Conservation (phyloP, 2,329 filamentous ascomycete species). For the Colletotrichum falcatum region DNA sequence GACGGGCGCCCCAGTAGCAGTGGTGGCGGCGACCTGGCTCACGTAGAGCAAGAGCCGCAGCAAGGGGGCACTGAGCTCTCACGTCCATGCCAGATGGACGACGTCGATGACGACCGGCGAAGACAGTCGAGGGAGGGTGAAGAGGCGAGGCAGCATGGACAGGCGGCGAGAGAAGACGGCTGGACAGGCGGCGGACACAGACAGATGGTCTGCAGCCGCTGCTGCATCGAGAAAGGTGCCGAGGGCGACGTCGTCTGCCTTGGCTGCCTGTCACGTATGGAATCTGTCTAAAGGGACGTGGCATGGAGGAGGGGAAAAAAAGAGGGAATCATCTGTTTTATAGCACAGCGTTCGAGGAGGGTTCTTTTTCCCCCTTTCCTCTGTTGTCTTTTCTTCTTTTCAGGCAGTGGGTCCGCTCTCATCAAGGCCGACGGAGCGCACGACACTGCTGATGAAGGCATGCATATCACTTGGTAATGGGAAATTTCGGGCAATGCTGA, state of each 20-base stretch:
- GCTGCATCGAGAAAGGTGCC: slow-evolving; percentile 73
- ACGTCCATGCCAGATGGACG: slow-evolving; percentile 63
- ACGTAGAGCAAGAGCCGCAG: slow-evolving; percentile 24
- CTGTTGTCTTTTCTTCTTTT: slow-evolving; percentile 5
- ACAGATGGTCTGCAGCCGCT: slow-evolving; percentile 72
- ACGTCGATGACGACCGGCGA: slow-evolving; percentile 54
- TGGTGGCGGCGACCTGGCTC: slow-evolving; percentile 14
- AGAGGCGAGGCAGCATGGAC: slow-evolving; percentile 5
- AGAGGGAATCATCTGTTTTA: background rate
- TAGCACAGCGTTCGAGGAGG: slow-evolving; percentile 17
- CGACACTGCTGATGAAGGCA: slow-evolving; percentile 38
- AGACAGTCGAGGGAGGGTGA: slow-evolving; percentile 30
- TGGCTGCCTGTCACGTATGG: slow-evolving; percentile 66
- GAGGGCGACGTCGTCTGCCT: slow-evolving; percentile 76
- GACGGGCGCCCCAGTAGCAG: slow-evolving; percentile 42
- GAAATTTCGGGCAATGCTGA: slow-evolving; percentile 19
- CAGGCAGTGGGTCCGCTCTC: background rate
- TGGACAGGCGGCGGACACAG: slow-evolving; percentile 60
- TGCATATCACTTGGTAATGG: slow-evolving; percentile 22
- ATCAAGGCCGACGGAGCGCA: slow-evolving; percentile 1
- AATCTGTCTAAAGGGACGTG: slow-evolving; percentile 49
- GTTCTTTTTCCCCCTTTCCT: background rate
- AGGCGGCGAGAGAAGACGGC: slow-evolving; percentile 42
- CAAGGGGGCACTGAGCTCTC: slow-evolving; percentile 47
- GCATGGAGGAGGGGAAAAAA: too few species aligned